Base-by-base conservation (phyloP, 1,284 basidiomycete genomes). In the Coniferiporia sulphurascens region DNA sequence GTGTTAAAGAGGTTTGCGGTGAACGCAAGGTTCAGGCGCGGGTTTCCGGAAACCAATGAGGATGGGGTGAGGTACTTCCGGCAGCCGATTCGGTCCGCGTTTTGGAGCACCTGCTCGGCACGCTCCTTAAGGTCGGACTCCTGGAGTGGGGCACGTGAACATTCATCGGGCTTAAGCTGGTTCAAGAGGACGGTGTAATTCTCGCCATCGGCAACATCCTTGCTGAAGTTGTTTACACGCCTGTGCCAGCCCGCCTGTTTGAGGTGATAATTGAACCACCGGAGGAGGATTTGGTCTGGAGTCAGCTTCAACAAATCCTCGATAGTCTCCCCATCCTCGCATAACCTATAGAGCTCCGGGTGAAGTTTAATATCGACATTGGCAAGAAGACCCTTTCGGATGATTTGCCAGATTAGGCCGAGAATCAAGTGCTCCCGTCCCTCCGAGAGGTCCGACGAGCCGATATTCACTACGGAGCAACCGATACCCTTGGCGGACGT, bases 1-100 rank as follows among this genome's bases (percentile, higher is more conserved):
- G 93, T 98, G 80, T 99, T 99, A 85, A 99, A 99, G 56, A 99
- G 83, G 74, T 98, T 95, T 51, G 97, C 96, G 58, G 98, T 96
- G 72, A 98, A 99, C 3, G 97, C 96, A 62, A 99, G 87, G 75
- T 99, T 99, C 51, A 99, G 83, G 70, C 96, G 95, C n/a, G 95
- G 95, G 72, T 99, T 99, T 17, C 97, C 96, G 4, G 93, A 78
- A 21, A 98, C 84, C 65, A 99, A 87, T 15, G 95, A 91, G 21
- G 92, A 88, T 0, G 93, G 86, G 0, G 96, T 96, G 35, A 99
- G 81, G 78, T 97, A 99, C 71, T 98, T 97, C 65, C 95, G 84
- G 76, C 96, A 98, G 22, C 92, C 93, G 65, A 99, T 98, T 56
- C 80, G 82, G 63, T 91, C 96, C 15, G 96, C 96, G 66, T 96